Evolutionary conservation across 2,329 filamentous ascomycete genomes (phyloP), one percentile per base, ranked within the genome.

Genomic region (Fusarium floridanum): DNA sequence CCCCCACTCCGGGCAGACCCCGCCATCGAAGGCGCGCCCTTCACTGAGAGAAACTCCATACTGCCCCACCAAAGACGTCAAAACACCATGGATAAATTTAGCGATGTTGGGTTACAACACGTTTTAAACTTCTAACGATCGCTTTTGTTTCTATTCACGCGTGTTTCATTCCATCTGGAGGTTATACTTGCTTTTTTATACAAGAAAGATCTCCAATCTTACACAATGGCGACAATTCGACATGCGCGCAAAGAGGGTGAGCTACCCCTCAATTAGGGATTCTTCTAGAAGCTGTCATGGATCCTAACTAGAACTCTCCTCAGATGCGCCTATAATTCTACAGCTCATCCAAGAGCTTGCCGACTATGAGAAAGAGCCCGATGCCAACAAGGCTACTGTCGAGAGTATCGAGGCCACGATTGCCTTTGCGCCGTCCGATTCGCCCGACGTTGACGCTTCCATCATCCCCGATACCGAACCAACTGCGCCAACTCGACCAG

Each of bases 301-400:
- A 65, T 66, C 43, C 67, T 74, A 56, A 73, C 61, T 11, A 29
- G 14, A 36, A 27, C 69, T 72, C 29, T 77, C 12, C 50, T 17
- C 74, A 97, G 96, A 98, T 80, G 90, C 97, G 67, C 90, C 92
- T 27, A 86, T 87, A n/a, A 98, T 98, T 82, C 90, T 98, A 29
- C 84, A 87, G 75, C 88, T 98, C 80, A 95, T 98, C 84, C 89
- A 91, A 64, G 96, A 95, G 80, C 91, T 98, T 10, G 96, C 96
- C 76, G 90, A 92, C 77, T 98, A 98, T 86, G 95, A 98, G 83
- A 91, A 96, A 32, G 93, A 93, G 79, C 86, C 92, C 4, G 86
- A 92, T 77, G 85, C 88, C 75, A 95, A 97, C 74, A 88, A 94
- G 81, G 95, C 96, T 0, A 98, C 95, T 29, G 89, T 93, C 73